Evolutionary conservation across 352 stramenopile species (phyloP).

Genomic region (Elongisporangium undulatum): DNA sequence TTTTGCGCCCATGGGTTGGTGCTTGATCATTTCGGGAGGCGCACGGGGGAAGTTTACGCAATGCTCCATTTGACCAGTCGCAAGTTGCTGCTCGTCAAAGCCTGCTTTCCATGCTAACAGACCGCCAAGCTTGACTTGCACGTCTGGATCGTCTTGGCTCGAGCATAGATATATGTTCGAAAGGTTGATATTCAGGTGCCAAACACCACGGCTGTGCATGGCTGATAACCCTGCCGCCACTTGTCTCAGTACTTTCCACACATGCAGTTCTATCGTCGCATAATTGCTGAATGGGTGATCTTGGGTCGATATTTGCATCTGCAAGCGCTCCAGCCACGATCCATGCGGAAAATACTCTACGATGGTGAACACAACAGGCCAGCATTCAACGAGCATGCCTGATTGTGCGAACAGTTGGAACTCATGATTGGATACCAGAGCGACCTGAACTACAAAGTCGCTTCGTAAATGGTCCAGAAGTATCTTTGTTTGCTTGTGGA

Average conservation of each 20-base stretch:
- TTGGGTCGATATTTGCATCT: constrained; percentile 2
- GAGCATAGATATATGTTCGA: constrained; percentile 36
- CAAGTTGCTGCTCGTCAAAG: constrained; percentile 26
- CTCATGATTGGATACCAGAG: constrained; percentile 31
- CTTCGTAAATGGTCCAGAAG: constrained; percentile 33
- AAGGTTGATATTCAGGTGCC: constrained; percentile 57
- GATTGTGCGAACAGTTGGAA: constrained; percentile 64
- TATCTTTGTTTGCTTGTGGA: constrained; percentile 24
- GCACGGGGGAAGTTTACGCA: constrained; percentile 30
- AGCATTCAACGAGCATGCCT: constrained; percentile 56
- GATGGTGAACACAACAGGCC: constrained; percentile 48
- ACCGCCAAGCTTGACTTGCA: constrained; percentile 30
- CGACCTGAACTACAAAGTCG: constrained; percentile 29
- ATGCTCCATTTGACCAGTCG: constrained; percentile 25
- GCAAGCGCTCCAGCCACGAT: constrained; percentile 33
- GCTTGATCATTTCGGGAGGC: constrained; percentile 36
- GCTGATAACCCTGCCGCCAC: constrained; percentile 40
- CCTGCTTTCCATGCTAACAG: constrained; percentile 38
- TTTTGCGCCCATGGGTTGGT: constrained; percentile 32
- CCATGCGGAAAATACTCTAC: constrained; percentile 36
- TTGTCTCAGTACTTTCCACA: constrained; percentile 34
- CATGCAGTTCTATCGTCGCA: constrained; percentile 6
- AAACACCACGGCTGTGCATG: constrained; percentile 48
- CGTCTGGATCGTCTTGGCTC: background rate
- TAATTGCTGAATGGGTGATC: background rate